These are phyloP conservation scores for Gonium pectorale DNA, from an alignment of 139 green algal species.

Conservation along the genomic window DNA sequence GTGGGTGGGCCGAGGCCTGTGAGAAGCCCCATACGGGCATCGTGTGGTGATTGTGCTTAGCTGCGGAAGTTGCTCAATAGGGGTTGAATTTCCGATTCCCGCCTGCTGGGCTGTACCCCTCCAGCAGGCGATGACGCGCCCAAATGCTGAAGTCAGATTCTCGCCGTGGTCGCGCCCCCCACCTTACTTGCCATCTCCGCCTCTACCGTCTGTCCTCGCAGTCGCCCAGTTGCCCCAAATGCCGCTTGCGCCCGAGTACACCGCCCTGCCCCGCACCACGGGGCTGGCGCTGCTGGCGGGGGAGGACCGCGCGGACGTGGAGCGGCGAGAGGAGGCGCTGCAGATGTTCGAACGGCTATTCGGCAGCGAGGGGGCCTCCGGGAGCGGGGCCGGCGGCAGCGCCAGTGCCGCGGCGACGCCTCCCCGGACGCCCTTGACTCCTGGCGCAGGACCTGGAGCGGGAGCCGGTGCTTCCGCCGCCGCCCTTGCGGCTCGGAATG, in stretches of 20 bases:
- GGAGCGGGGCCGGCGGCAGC: background rate
- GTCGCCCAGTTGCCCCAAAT: constrained; percentile 20
- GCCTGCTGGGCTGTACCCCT: too few relatives aligned
- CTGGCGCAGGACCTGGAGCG: background rate
- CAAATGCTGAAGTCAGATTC: too few relatives aligned
- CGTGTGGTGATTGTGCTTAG: too few relatives aligned
- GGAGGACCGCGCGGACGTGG: constrained; percentile 18
- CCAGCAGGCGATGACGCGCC: too few relatives aligned
- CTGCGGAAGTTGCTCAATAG: too few relatives aligned
- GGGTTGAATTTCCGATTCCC: too few relatives aligned
- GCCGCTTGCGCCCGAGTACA: constrained; percentile 33
- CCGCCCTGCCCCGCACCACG: background rate
- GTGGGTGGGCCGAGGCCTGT: background rate
- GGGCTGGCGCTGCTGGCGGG: background rate
- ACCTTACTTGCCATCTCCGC: background rate
- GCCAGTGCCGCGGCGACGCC: too few relatives aligned
- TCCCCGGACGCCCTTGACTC: too few relatives aligned
- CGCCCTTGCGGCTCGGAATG: background rate
- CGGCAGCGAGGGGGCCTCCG: background rate
- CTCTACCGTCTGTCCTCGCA: background rate
- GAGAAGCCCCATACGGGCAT: too few relatives aligned
- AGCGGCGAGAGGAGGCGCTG: constrained; percentile 24
- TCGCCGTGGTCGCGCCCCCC: too few relatives aligned
- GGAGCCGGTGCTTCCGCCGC: background rate
- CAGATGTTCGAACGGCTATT: constrained; percentile 32